Percentiles rank a stretch among this genome's conserved stretches.
Conservation (phyloP, 768 basidiomycete species). For the Hygrocybe punicea region DNA sequence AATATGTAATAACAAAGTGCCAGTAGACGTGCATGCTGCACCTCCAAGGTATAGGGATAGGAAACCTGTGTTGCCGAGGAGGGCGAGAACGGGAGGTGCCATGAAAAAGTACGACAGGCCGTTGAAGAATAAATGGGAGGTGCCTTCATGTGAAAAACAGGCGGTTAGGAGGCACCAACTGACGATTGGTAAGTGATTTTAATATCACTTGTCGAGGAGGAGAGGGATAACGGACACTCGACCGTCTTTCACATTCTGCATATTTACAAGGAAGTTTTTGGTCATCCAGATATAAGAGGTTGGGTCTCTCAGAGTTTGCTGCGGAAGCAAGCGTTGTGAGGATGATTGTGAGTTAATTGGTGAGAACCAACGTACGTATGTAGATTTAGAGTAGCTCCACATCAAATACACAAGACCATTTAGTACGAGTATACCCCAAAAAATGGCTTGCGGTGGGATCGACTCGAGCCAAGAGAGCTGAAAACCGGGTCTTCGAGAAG, state of each 20-base stretch:
- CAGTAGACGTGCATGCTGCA: constrained; percentile 27
- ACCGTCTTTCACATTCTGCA: constrained; percentile 59
- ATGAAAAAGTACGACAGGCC: constrained; percentile 77
- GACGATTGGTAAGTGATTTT: constrained; percentile 6
- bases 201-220: constrained; percentile 6
- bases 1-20: constrained; percentile 25
- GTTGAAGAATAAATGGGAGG: constrained; percentile 69
- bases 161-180: constrained; percentile 77
- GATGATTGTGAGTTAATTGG: neutral
- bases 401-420: constrained; percentile 60
- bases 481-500: neutral
- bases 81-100: constrained; percentile 57
- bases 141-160: constrained; percentile 64
- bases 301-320: constrained; percentile 49
- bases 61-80: constrained; percentile 67
- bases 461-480: constrained; percentile 52
- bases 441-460: constrained; percentile 59
- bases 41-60: constrained; percentile 72
- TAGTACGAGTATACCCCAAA: constrained; percentile 51
- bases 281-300: constrained; percentile 54
- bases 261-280: constrained; percentile 61
- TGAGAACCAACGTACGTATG: constrained; percentile 24
- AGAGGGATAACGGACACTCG: constrained; percentile 40
- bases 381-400: constrained; percentile 50
- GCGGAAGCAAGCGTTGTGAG: constrained; percentile 16